Conservation (phyloP, 352 stramenopile species). For the Albugo laibachii region DNA sequence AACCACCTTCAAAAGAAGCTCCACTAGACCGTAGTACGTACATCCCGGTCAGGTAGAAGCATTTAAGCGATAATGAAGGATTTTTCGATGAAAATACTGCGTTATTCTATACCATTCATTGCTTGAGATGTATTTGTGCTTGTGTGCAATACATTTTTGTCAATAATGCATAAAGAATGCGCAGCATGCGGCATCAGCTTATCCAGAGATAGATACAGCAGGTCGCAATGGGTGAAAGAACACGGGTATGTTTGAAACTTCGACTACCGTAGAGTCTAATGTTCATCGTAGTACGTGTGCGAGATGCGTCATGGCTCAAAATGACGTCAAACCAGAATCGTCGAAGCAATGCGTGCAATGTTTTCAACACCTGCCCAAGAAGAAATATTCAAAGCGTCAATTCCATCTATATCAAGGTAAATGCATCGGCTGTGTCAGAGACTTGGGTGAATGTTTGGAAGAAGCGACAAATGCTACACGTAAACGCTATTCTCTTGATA, state of each 20-base stretch:
- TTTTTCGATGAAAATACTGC: too few species aligned
- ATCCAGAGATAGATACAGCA: too few species aligned
- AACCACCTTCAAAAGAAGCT: slow-evolving; percentile 16
- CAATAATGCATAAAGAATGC: slow-evolving; percentile 4
- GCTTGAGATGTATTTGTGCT: too few species aligned
- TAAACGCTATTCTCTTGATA: slow-evolving; percentile 4
- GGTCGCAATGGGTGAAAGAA: slow-evolving; percentile 16
- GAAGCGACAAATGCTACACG: slow-evolving; percentile 10
- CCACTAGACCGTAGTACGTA: not conserved
- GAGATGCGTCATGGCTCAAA: slow-evolving; percentile 13
- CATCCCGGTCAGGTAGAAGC: not conserved
- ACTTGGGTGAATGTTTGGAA: slow-evolving; percentile 14
- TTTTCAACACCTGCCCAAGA: slow-evolving; percentile 39
- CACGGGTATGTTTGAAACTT: slow-evolving; percentile 17
- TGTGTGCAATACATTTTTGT: too few species aligned
- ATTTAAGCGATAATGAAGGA: too few species aligned
- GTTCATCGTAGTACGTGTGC: slow-evolving; percentile 30
- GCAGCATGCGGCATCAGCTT: slow-evolving; percentile 8
- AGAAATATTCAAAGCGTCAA: slow-evolving; percentile 54
- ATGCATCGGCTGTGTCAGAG: slow-evolving; percentile 26
- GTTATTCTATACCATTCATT: too few species aligned
- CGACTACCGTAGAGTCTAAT: not conserved
- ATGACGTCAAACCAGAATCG: slow-evolving; percentile 5
- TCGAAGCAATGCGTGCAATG: slow-evolving; percentile 55
- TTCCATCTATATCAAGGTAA: slow-evolving; percentile 37